These are phyloP conservation scores for Hanseniaspora osmophila DNA, from an alignment of 805 yeast species.

Conservation along the genomic window DNA sequence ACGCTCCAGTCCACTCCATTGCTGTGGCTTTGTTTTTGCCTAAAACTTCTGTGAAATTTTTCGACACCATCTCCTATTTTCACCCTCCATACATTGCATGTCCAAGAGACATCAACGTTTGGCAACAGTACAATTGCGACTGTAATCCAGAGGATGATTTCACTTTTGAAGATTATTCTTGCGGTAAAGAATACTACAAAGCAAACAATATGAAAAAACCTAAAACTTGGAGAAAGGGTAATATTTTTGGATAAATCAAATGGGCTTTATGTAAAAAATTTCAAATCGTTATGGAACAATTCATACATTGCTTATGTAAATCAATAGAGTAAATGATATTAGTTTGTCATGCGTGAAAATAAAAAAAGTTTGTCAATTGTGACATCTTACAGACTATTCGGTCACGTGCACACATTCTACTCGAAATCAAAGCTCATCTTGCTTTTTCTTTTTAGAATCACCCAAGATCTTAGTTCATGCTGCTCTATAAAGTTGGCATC, in stretches of 20 bases:
- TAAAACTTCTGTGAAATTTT: conserved; percentile 52
- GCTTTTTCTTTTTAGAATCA: too few species aligned
- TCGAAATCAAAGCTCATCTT: too few species aligned
- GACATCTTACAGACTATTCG: too few species aligned
- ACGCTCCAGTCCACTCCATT: conserved; percentile 76
- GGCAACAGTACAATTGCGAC: conserved; percentile 48
- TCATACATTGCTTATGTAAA: too few species aligned
- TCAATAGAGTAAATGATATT: too few species aligned
- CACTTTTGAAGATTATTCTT: conserved; percentile 56
- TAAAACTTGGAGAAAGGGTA: conserved; percentile 45
- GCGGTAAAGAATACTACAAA: conserved; percentile 47
- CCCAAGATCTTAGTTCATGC: too few species aligned
- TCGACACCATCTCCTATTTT: conserved; percentile 66
- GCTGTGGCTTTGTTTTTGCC: conserved; percentile 64
- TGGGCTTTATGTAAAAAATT: too few species aligned
- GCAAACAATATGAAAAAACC: conserved; percentile 41
- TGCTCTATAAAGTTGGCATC: too few species aligned
- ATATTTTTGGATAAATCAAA: conserved; percentile 17
- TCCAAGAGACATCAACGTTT: conserved; percentile 52
- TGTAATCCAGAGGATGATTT: conserved; percentile 64
- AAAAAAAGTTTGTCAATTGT: too few species aligned
- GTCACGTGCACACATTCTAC: too few species aligned
- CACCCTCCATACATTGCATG: conserved; percentile 68
- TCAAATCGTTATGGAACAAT: too few species aligned
- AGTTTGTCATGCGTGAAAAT: too few species aligned